These are phyloP conservation scores for Trichoderma sp. DNA, from an alignment of 2,329 filamentous ascomycete genomes.

Conservation along the genomic window DNA sequence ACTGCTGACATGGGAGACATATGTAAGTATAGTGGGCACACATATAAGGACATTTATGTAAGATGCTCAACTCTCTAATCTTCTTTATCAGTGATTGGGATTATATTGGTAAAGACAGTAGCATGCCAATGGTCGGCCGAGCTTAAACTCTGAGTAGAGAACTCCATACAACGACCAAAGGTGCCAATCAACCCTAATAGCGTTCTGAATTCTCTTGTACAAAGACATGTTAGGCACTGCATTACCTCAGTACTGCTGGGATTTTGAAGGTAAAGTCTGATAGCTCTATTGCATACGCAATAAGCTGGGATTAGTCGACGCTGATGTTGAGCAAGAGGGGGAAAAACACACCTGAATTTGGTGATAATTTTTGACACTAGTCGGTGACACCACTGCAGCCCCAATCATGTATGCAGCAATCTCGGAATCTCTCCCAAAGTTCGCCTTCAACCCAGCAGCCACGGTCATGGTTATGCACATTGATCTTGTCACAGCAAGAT, in stretches of 20 bases:
- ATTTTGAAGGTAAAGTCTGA: background rate
- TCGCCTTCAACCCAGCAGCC: background rate
- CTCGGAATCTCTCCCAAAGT: background rate
- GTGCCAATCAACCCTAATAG: background rate
- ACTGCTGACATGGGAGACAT: background rate
- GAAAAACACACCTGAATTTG: background rate
- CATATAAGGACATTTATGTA: background rate
- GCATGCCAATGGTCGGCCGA: background rate
- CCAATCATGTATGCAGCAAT: background rate
- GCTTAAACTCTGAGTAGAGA: background rate
- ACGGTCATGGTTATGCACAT: background rate
- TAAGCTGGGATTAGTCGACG: background rate
- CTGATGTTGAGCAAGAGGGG: background rate
- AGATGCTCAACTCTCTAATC: background rate
- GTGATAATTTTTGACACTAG: background rate
- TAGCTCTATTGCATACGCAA: background rate
- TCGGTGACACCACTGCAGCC: background rate
- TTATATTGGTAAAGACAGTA: background rate
- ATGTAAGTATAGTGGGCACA: background rate
- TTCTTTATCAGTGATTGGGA: background rate
- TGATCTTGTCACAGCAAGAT: background rate
- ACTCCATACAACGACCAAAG: background rate
- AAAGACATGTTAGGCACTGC: background rate
- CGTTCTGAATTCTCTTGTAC: background rate
- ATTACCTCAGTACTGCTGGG: background rate